phyloP scores from a whole-genome alignment of 768 basidiomycete species.

The Mycena haematopus region DNA sequence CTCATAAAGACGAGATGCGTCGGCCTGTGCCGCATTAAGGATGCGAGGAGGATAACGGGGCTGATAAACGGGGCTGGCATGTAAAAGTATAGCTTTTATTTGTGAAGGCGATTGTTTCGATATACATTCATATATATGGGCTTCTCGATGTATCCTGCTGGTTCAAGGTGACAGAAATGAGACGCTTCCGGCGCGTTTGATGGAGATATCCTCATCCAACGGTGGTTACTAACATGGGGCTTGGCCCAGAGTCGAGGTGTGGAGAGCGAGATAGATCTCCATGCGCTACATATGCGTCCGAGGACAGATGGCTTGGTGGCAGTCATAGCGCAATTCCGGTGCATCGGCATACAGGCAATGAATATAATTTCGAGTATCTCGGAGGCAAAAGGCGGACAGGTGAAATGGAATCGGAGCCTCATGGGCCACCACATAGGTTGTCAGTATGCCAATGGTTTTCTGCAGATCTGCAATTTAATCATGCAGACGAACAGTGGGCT shows the following conservation, averaged over 20 bases:
- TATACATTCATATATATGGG: too few species aligned
- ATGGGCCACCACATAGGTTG: not conserved
- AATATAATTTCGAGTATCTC: constrained; percentile 9
- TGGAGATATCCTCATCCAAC: not conserved
- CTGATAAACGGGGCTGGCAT: not conserved
- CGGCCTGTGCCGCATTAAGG: not conserved
- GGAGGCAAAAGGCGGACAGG: constrained; percentile 3
- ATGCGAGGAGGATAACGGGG: not conserved
- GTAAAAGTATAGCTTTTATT: constrained; percentile 3
- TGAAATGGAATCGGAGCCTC: constrained; percentile 8
- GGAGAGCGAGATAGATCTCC: not conserved
- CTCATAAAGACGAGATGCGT: not conserved
- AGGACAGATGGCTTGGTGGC: not conserved
- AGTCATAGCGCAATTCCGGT: not conserved
- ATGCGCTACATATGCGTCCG: not conserved
- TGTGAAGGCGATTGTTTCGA: not conserved
- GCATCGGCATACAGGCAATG: constrained; percentile 1
- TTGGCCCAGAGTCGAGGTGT: not conserved
- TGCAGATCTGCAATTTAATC: not conserved
- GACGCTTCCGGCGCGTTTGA: not conserved
- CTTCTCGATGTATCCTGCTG: too few species aligned
- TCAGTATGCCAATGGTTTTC: not conserved
- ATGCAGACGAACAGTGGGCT: not conserved
- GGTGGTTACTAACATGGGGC: not conserved
- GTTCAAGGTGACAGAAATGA: not conserved